phyloP scores from a whole-genome alignment of 2,329 filamentous ascomycete genomes.

The Talaromyces marneffei region DNA sequence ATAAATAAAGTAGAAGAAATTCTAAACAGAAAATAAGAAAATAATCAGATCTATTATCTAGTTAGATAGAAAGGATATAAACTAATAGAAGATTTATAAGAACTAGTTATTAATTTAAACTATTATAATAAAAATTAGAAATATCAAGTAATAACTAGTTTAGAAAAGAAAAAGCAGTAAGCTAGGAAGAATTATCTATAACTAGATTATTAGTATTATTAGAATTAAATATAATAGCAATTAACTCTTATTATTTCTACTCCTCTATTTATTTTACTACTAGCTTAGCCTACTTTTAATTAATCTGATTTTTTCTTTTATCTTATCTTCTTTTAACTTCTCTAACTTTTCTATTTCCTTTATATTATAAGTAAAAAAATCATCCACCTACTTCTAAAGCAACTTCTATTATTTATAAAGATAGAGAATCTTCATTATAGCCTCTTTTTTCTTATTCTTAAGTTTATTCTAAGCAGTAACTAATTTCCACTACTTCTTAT shows the following conservation, averaged over 20 bases:
- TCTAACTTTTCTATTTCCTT: neutral
- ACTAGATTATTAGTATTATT: neutral
- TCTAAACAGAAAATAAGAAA: neutral
- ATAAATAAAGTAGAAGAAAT: neutral
- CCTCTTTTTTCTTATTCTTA: neutral
- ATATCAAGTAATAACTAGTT: neutral
- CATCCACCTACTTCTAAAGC: neutral
- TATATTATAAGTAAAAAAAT: constrained; percentile 7
- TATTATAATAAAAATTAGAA: neutral
- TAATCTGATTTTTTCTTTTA: neutral
- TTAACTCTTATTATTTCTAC: neutral
- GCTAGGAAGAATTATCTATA: neutral
- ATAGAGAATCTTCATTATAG: neutral
- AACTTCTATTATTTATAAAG: neutral
- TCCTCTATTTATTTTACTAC: neutral
- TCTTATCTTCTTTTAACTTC: neutral
- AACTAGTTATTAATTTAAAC: too few species aligned
- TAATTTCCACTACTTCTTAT: neutral
- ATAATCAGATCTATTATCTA: too few species aligned
- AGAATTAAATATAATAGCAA: neutral
- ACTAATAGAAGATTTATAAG: too few species aligned
- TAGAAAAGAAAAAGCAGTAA: neutral
- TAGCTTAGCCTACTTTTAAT: neutral
- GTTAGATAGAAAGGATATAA: too few species aligned
- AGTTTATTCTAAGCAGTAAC: neutral